phyloP scores from a whole-genome alignment of 2,329 filamentous ascomycete species.

The Penicillium sp. region DNA sequence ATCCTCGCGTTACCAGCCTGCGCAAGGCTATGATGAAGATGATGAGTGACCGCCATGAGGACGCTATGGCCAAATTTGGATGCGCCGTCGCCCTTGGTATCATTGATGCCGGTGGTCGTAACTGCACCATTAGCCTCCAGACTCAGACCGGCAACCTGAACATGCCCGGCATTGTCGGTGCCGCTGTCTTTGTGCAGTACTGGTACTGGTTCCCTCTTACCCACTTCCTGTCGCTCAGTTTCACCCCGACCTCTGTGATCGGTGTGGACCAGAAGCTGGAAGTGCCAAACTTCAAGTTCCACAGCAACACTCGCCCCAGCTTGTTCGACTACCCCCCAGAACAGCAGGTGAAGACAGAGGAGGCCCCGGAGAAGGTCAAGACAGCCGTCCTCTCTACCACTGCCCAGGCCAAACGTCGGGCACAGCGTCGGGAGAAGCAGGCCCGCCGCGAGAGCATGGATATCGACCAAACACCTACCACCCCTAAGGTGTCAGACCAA shows the following conservation, averaged over 20 bases:
- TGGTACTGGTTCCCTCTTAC: constrained; percentile 99
- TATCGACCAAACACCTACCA: constrained; percentile 75
- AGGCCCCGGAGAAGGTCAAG: constrained; percentile 89
- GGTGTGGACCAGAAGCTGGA: constrained; percentile 91
- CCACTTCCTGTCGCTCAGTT: constrained; percentile 93
- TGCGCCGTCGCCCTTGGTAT: constrained; percentile 92
- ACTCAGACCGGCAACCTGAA: constrained; percentile 98
- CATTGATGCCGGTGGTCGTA: constrained; percentile 95
- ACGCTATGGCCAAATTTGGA: constrained; percentile 99
- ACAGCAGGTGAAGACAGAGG: constrained; percentile 90
- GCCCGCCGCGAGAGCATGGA: constrained; percentile 94
- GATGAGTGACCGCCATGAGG: constrained; percentile 90
- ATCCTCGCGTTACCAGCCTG: constrained; percentile 88
- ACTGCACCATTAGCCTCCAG: constrained; percentile 96
- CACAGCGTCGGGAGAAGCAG: constrained; percentile 89
- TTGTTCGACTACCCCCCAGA: constrained; percentile 98
- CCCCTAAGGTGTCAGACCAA: constrained; percentile 63
- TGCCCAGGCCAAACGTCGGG: constrained; percentile 91
- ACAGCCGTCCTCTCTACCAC: constrained; percentile 96
- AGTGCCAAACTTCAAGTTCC: constrained; percentile 90
- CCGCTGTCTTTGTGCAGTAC: constrained; percentile 98
- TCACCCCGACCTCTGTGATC: constrained; percentile 95
- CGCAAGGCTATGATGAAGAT: constrained; percentile 95
- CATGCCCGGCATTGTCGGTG: constrained; percentile 96
- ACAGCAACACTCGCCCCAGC: constrained; percentile 90